Conservation (phyloP, 192 early-diverging fungal genomes). For the Blastocladiella britannica region DNA sequence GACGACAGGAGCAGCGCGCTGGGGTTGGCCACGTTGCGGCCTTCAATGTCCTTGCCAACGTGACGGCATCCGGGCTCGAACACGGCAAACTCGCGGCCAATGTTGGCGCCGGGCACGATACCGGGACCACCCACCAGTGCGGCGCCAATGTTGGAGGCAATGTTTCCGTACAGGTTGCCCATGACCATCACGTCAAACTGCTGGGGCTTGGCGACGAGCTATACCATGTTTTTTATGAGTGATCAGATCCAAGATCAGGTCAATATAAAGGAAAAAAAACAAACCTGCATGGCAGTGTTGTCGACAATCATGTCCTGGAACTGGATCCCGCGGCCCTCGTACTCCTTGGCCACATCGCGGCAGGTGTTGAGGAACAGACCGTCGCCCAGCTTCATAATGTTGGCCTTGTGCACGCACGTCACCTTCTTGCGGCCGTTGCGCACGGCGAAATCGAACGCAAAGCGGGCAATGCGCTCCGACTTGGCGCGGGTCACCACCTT, state of each 20-base stretch:
- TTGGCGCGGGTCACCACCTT: constrained; percentile 93
- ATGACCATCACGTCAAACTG: constrained; percentile 99
- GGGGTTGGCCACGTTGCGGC: constrained; percentile 88
- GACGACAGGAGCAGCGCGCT: constrained; percentile 79
- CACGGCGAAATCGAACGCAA: constrained; percentile 96
- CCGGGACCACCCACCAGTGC: constrained; percentile 89
- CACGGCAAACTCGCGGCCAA: constrained; percentile 89
- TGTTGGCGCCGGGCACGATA: constrained; percentile 92
- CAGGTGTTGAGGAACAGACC: constrained; percentile 94
- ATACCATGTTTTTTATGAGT: background rate
- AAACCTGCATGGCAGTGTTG: constrained; percentile 99
- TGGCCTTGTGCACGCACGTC: constrained; percentile 98
- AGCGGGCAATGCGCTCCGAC: constrained; percentile 96
- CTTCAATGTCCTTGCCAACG: constrained; percentile 89
- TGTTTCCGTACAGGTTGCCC: constrained; percentile 99
- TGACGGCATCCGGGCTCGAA: constrained; percentile 98
- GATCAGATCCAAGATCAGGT: too few relatives aligned
- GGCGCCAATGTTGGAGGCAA: constrained; percentile 94
- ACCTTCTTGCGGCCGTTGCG: constrained; percentile 96
- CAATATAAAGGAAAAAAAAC: constrained; percentile 3
- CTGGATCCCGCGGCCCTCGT: constrained; percentile 68
- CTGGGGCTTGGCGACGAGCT: constrained; percentile 84
- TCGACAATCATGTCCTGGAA: constrained; percentile 99
- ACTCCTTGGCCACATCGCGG: constrained; percentile 86
- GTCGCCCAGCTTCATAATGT: constrained; percentile 99